Conservation (phyloP, 2,329 filamentous ascomycete genomes). For the Botrytis fabae region DNA sequence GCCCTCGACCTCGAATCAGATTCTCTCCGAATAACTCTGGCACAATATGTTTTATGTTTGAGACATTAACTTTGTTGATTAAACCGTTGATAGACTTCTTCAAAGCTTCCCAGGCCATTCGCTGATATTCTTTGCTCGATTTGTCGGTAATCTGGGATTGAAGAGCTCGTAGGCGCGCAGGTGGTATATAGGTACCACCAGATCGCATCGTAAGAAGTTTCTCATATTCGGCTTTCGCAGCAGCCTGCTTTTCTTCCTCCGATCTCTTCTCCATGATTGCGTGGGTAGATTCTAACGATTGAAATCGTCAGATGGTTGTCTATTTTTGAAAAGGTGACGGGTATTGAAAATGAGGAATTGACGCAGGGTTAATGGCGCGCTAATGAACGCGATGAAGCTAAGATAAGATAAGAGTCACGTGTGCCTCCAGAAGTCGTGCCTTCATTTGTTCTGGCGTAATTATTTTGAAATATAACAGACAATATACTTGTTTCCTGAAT, state of each 20-base stretch:
- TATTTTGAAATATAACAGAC: neutral
- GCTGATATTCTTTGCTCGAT: slow-evolving; percentile 93
- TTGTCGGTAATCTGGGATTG: slow-evolving; percentile 98
- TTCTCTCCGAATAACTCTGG: slow-evolving; percentile 96
- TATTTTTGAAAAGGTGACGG: neutral
- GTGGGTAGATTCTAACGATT: neutral
- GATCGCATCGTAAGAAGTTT: slow-evolving; percentile 90
- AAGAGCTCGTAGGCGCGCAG: slow-evolving; percentile 82
- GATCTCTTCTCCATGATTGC: slow-evolving; percentile 44
- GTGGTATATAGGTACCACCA: slow-evolving; percentile 94
- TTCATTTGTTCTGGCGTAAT: neutral
- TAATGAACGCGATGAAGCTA: neutral
- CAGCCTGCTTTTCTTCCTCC: slow-evolving; percentile 83
- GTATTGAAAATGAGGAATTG: neutral
- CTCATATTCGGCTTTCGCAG: slow-evolving; percentile 89
- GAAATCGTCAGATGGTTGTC: slow-evolving; percentile 1
- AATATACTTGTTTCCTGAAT: neutral
- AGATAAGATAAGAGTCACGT: neutral
- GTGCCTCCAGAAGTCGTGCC: accelerated
- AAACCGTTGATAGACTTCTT: slow-evolving; percentile 99
- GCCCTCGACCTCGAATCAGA: slow-evolving; percentile 80
- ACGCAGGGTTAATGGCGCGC: neutral
- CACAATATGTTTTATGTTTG: slow-evolving; percentile 96
- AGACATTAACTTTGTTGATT: slow-evolving; percentile 98
- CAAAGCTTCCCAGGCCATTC: slow-evolving; percentile 97